A percentile compares a stretch with the other conserved stretches of the same genome.
Conservation (phyloP, 1,284 basidiomycete species). For the Ganoderma resinaceum region DNA sequence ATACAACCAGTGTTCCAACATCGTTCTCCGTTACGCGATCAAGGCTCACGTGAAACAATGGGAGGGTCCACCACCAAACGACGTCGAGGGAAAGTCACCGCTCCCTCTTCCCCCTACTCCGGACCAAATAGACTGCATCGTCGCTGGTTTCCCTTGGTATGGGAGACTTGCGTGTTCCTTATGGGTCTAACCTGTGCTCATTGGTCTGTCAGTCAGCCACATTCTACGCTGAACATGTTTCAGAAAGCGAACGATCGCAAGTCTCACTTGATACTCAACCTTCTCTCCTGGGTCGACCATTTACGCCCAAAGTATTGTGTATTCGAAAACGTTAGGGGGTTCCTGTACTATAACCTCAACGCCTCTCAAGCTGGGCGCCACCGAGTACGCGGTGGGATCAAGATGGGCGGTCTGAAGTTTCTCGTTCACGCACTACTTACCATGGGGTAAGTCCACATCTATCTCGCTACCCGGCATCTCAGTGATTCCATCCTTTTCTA, state of each 20-base stretch:
- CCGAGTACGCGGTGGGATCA: constrained; percentile 63
- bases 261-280: constrained; percentile 59
- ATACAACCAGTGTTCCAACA: constrained; percentile 69
- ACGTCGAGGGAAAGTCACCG: constrained; percentile 35
- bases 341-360: constrained; percentile 62
- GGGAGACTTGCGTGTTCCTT: constrained; percentile 11
- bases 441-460: constrained; percentile 57
- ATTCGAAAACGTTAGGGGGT: constrained; percentile 80
- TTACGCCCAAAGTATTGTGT: constrained; percentile 65
- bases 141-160: constrained; percentile 79
- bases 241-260: constrained; percentile 45
- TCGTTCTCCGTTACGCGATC: constrained; percentile 60
- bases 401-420: constrained; percentile 73
- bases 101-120: constrained; percentile 53
- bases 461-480: neutral
- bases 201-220: constrained; percentile 42
- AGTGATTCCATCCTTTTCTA: constrained; percentile 33
- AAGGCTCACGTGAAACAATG: constrained; percentile 51
- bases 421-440: constrained; percentile 61
- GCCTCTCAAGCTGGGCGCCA: constrained; percentile 55
- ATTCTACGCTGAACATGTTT: constrained; percentile 48
- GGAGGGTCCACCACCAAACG: constrained; percentile 45
- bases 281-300: constrained; percentile 71
- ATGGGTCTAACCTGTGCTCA: neutral
- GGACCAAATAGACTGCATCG: constrained; percentile 63